Evolutionary conservation across 2,329 filamentous ascomycete species (phyloP), one percentile per base, ranked within the genome.

Genomic region (Pseudonectria buxi): DNA sequence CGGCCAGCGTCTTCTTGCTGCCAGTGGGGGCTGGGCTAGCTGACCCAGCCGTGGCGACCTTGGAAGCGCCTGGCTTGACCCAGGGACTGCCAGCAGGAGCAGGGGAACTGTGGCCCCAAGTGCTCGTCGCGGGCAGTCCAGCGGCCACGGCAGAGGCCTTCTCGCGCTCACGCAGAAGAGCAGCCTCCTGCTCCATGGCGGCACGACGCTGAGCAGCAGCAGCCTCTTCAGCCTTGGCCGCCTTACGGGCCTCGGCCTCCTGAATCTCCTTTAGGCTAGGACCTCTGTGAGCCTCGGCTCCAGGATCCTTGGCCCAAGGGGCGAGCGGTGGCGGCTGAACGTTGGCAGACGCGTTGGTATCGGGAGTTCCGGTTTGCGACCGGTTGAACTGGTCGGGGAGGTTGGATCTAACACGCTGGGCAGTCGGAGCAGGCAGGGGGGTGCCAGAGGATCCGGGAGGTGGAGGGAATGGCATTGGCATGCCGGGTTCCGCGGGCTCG

Each of bases 251-350:
- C 60, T 98, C 92, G 4, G 86, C 83, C 60, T 95, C 90, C 59
- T 98, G 92, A 15, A 98, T 98, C 56, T 98, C 89, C 64, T 88
- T 94, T 44, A 98, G 68, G 41, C 89, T 95, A 3, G 90, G 92
- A 0, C 88, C 89, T 61, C 86, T 94, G 27, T 86, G 78, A 15
- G 74, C 65, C 41, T 78, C 72, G 5, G 71, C 65, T 32, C 84
- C 82, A 3, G 76, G 74, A 46, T 96, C 88, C 59, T 92, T 92
- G 5, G 92, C 92, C 92, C 92, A 98, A 0, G 92, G 92, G 1
- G 92, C 92, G 47, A 95, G 67, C 0, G 90, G 86, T 4, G 88
- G 77, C 3, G 75, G 71, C 44, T 72, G 68, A 9, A 62, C 55
- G 6, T 63, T 55, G 2, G 61, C 56, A 14, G 49, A 44, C 4